A percentile compares a stretch with the other conserved stretches of the same genome.
phyloP scores from a whole-genome alignment of 768 basidiomycete species.

The Lentinula boryana region DNA sequence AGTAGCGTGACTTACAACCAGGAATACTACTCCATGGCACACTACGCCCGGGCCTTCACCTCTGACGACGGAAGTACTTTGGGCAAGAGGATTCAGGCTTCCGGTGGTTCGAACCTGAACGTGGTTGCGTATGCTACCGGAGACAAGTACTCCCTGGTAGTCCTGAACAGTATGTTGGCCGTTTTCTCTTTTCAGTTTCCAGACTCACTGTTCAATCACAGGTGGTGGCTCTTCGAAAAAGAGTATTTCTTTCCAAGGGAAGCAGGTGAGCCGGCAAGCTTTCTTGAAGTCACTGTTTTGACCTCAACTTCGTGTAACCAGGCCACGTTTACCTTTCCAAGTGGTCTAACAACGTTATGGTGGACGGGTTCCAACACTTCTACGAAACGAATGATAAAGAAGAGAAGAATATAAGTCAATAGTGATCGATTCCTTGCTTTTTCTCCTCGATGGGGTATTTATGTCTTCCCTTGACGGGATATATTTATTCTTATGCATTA shows the following conservation, averaged over 20 bases:
- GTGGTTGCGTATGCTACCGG: constrained; percentile 23
- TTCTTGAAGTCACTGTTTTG: neutral
- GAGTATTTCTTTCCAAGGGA: neutral
- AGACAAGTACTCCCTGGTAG: constrained; percentile 43
- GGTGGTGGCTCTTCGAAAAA: neutral
- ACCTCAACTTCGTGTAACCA: constrained; percentile 2
- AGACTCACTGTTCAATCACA: neutral
- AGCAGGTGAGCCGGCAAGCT: neutral
- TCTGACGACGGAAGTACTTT: constrained; percentile 46
- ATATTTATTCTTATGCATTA: neutral
- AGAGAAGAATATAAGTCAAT: neutral
- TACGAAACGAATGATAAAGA: neutral
- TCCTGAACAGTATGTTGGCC: constrained; percentile 34
- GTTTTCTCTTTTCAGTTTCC: neutral
- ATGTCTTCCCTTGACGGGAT: neutral
- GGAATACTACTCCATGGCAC: constrained; percentile 37
- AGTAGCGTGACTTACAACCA: constrained; percentile 5
- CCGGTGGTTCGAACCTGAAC: constrained; percentile 26
- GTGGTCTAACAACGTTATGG: constrained; percentile 29
- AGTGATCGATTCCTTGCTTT: neutral
- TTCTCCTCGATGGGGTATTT: neutral
- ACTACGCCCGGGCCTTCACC: constrained; percentile 45
- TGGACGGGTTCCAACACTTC: constrained; percentile 6
- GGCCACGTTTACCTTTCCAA: constrained; percentile 47
- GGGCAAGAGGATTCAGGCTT: constrained; percentile 27